Percentiles rank a stretch among this genome's conserved stretches.
These are phyloP conservation scores for Debaryomyces nepalensis DNA, from an alignment of 1,139 yeast genomes.

Conservation along the genomic window DNA sequence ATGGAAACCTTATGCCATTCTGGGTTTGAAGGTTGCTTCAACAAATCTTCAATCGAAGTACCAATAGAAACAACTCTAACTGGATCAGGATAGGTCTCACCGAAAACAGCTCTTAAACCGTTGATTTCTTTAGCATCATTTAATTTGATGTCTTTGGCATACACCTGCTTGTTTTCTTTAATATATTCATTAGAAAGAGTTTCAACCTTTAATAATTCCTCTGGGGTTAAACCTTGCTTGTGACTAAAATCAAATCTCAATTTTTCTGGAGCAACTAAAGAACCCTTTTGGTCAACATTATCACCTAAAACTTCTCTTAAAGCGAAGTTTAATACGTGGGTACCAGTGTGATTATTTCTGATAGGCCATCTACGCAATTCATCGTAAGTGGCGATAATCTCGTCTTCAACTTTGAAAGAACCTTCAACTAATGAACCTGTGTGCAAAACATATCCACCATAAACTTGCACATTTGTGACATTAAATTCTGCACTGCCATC, in stretches of 20 bases:
- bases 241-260: constrained; percentile 95
- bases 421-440: constrained; percentile 90
- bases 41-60: constrained; percentile 78
- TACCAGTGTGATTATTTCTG: constrained; percentile 97
- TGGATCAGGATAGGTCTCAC: constrained; percentile 98
- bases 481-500: constrained; percentile 88
- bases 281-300: constrained; percentile 93
- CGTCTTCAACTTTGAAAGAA: constrained; percentile 62
- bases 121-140: constrained; percentile 70
- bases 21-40: constrained; percentile 67
- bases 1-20: constrained; percentile 81
- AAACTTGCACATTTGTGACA: constrained; percentile 88
- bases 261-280: constrained; percentile 93
- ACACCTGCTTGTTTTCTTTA: constrained; percentile 71
- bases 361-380: constrained; percentile 96
- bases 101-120: constrained; percentile 96
- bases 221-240: constrained; percentile 74
- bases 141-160: constrained; percentile 80
- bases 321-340: constrained; percentile 91
- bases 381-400: constrained; percentile 84
- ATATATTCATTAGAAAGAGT: constrained; percentile 72
- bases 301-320: constrained; percentile 86
- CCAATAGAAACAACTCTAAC: constrained; percentile 98
- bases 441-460: constrained; percentile 94
- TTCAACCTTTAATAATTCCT: constrained; percentile 79